phyloP scores from a whole-genome alignment of 2,329 filamentous ascomycete species.

The Alternaria sp. region DNA sequence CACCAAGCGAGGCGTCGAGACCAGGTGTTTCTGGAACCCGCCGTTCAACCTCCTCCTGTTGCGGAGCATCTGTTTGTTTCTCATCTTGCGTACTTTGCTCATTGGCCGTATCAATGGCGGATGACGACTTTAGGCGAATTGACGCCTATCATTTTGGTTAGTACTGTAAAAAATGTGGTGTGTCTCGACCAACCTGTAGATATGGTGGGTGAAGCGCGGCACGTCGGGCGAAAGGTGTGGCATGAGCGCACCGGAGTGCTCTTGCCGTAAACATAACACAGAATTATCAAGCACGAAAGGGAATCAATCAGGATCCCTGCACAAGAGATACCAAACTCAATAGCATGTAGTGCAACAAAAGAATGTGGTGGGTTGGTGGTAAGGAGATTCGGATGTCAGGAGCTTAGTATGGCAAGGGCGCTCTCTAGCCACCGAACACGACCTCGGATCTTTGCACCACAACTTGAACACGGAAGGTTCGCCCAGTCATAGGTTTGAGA shows the following conservation, averaged over 20 bases:
- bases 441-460: neutral
- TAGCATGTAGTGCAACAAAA: neutral
- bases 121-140: neutral
- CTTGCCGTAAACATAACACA: conserved; percentile 1
- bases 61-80: neutral
- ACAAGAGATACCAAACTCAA: neutral
- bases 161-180: neutral
- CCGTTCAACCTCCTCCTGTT: neutral
- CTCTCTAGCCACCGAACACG: neutral
- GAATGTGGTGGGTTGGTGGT: neutral
- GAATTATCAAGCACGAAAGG: neutral
- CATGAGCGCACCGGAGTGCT: neutral
- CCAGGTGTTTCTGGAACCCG: neutral
- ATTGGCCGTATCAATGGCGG: neutral
- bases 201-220: neutral
- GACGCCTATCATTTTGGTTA: neutral
- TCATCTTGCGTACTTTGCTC: neutral
- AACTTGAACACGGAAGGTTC: neutral
- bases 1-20: neutral
- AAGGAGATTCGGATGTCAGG: neutral
- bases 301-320: neutral
- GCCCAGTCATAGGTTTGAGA: no score
- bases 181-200: neutral
- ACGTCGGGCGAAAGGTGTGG: neutral
- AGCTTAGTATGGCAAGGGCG: neutral